phyloP scores from a whole-genome alignment of 345 rosid species.

The Microthlaspi erraticum region DNA sequence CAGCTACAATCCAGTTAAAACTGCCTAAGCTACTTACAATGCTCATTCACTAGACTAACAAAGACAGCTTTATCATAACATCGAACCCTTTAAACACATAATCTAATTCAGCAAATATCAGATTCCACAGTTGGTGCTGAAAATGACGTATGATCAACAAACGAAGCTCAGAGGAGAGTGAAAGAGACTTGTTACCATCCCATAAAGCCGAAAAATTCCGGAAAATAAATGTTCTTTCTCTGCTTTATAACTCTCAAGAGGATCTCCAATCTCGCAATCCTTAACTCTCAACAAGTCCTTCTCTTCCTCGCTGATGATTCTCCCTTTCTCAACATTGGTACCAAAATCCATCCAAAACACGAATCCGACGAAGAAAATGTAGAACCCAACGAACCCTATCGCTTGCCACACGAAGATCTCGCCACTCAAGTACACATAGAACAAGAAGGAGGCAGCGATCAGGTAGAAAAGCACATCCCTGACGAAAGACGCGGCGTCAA shows the following conservation, averaged over 20 bases:
- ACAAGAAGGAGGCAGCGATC: conserved; percentile 70
- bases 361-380: conserved; percentile 80
- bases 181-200: conserved; percentile 49
- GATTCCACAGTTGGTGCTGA: background rate
- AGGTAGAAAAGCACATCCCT: conserved; percentile 88
- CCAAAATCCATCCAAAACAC: conserved; percentile 97
- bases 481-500: conserved; percentile 70
- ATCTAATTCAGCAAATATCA: conserved; percentile 13
- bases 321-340: conserved; percentile 29
- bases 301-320: conserved; percentile 33
- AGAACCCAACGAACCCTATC: conserved; percentile 80
- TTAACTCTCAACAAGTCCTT: conserved; percentile 41
- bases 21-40: background rate
- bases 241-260: conserved; percentile 42
- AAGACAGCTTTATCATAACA: conserved; percentile 2
- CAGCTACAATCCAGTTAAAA: conserved; percentile 3
- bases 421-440: conserved; percentile 91
- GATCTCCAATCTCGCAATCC: conserved; percentile 52
- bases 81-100: background rate
- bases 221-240: conserved; percentile 44
- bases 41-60: conserved; percentile 17
- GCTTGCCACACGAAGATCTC: conserved; percentile 98
- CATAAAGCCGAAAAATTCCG: conserved; percentile 46
- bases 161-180: conserved; percentile 3
- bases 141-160: conserved; percentile 9